These are phyloP conservation scores for Trichoderma brevicompactum DNA, from an alignment of 2,329 filamentous ascomycete species.

Conservation along the genomic window DNA sequence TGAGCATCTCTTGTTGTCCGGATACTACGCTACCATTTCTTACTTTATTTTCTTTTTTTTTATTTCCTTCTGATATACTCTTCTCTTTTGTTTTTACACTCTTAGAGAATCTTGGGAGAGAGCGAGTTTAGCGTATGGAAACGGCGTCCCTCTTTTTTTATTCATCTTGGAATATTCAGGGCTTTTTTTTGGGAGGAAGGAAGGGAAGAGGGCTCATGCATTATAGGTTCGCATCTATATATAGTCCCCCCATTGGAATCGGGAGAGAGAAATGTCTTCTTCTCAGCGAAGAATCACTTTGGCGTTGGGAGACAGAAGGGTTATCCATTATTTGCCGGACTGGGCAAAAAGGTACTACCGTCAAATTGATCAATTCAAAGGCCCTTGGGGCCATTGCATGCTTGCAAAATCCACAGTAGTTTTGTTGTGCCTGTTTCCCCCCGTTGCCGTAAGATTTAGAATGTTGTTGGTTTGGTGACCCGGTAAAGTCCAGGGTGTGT, in stretches of 20 bases:
- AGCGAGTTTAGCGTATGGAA: slow-evolving; percentile 11
- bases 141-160: slow-evolving; percentile 20
- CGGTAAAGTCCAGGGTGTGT: too few relatives aligned
- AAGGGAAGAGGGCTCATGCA: background rate
- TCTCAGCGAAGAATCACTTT: background rate
- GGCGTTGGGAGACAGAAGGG: background rate
- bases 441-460: background rate
- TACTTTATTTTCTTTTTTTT: background rate
- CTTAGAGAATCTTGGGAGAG: slow-evolving; percentile 7
- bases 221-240: background rate
- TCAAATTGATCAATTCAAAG: background rate
- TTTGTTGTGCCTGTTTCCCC: background rate
- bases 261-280: background rate
- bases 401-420: background rate
- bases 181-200: background rate
- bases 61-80: background rate
- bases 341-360: background rate
- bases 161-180: background rate
- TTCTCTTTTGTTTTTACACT: background rate
- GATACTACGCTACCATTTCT: too few relatives aligned
- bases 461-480: background rate
- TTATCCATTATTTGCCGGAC: background rate
- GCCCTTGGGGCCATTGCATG: background rate
- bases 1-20: background rate
- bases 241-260: background rate